Conservation (phyloP, 169 alveolate genomes). For the Plasmodium vivax region DNA sequence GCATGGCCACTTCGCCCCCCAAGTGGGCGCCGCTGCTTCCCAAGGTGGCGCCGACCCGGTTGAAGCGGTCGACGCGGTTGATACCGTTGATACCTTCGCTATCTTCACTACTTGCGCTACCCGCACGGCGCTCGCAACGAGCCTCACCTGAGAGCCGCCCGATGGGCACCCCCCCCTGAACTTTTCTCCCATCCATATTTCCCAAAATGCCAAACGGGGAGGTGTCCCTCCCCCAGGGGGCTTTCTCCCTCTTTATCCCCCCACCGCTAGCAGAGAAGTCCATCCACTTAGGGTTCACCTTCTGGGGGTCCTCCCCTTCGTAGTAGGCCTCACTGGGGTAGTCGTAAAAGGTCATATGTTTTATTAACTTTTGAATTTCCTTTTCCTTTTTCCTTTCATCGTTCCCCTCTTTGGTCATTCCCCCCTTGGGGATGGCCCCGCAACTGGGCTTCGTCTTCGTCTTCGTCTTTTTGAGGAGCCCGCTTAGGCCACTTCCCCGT, state of each 20-base stretch:
- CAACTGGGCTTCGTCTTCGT: neutral
- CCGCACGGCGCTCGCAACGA: neutral
- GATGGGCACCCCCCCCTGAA: neutral
- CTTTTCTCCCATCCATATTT: neutral
- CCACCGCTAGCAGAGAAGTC: neutral
- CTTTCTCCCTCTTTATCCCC: neutral
- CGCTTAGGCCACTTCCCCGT: neutral
- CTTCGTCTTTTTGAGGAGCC: neutral
- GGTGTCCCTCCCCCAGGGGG: neutral
- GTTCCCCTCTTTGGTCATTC: neutral
- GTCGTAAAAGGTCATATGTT: conserved; percentile 1
- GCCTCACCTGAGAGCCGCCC: neutral
- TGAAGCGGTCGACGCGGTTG: neutral
- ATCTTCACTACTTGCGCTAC: neutral
- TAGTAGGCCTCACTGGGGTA: neutral
- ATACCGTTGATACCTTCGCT: too few relatives aligned
- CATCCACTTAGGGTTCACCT: neutral
- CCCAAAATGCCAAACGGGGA: neutral
- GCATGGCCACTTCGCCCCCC: neutral
- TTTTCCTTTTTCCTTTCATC: neutral
- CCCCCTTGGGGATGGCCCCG: neutral
- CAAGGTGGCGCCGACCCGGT: neutral
- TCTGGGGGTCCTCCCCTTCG: neutral
- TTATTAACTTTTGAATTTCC: neutral
- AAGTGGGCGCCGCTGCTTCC: neutral